These are phyloP conservation scores for Oropetium thomaeum DNA, from an alignment of 176 grass and related monocot species.

Conservation along the genomic window DNA sequence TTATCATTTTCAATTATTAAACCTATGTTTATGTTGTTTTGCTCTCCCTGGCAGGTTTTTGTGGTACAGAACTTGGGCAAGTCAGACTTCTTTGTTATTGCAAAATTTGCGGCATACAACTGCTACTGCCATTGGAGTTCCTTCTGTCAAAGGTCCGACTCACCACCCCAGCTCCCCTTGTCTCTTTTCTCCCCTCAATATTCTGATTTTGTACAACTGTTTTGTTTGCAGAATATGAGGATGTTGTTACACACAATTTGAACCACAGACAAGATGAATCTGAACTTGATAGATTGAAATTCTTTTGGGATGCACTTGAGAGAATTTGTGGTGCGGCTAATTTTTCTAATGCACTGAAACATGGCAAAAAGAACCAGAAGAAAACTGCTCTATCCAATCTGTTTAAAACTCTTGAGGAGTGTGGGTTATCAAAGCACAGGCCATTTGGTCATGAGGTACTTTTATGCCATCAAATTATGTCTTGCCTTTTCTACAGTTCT, in stretches of 20 bases:
- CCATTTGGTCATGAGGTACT: conserved; percentile 57
- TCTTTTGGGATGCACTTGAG: conserved; percentile 70
- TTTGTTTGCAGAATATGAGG: conserved; percentile 34
- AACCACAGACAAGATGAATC: conserved; percentile 21
- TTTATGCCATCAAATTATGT: not conserved
- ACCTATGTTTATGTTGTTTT: conserved; percentile 16
- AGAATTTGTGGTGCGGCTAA: conserved; percentile 68
- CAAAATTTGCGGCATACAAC: conserved; percentile 31
- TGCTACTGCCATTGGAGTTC: conserved; percentile 26
- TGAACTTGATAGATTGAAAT: conserved; percentile 46
- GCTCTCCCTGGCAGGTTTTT: conserved; percentile 53
- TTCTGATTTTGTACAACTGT: not conserved
- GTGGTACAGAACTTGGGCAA: conserved; percentile 70
- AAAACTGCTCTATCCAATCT: conserved; percentile 69
- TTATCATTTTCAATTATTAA: not conserved
- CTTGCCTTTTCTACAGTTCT: not conserved
- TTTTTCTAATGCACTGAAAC: conserved; percentile 63
- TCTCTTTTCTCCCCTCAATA: not conserved
- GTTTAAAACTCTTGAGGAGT: conserved; percentile 80
- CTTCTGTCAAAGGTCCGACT: conserved; percentile 40
- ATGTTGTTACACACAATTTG: conserved; percentile 25
- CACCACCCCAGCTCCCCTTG: no score
- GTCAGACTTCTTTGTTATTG: conserved; percentile 43
- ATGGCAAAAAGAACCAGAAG: conserved; percentile 89
- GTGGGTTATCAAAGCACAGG: conserved; percentile 84